Evolutionary conservation across 345 rosid species (phyloP).

Genomic region (Isatis tinctoria): DNA sequence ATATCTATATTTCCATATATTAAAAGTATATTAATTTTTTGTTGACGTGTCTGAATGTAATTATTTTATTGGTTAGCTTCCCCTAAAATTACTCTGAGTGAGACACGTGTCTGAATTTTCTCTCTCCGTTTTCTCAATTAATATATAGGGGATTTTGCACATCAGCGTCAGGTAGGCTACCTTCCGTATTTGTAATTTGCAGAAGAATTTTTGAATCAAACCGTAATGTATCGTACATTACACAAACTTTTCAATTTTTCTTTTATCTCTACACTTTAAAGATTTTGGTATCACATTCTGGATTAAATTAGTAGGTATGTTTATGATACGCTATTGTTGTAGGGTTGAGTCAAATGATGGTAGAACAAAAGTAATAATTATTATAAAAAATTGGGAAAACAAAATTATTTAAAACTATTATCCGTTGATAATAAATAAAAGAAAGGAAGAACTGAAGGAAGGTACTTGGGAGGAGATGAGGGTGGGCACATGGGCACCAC

Average conservation of each 20-base stretch:
- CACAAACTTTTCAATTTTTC: background rate
- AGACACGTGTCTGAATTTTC: no score
- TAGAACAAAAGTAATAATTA: background rate
- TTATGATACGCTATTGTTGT: background rate
- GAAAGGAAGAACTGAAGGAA: background rate
- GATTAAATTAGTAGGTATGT: background rate
- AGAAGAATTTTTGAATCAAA: no score
- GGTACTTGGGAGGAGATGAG: background rate
- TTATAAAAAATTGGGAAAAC: background rate
- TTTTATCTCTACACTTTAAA: background rate
- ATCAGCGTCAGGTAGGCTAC: no score
- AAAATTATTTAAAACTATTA: background rate
- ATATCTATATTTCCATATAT: no score
- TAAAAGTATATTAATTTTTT: no score
- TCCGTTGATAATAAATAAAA: background rate
- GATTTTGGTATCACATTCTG: slow-evolving; percentile 5
- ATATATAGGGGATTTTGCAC: no score
- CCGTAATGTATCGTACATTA: background rate
- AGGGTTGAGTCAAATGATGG: slow-evolving; percentile 16
- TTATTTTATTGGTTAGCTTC: no score
- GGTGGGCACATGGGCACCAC: slow-evolving; percentile 31
- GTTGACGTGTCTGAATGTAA: no score
- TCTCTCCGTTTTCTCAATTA: no score
- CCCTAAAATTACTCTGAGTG: no score
- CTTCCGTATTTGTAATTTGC: no score